Percentiles rank a stretch among this genome's conserved stretches.
These are phyloP conservation scores for Ustilago nuda DNA, from an alignment of 1,284 basidiomycete genomes.

Conservation along the genomic window DNA sequence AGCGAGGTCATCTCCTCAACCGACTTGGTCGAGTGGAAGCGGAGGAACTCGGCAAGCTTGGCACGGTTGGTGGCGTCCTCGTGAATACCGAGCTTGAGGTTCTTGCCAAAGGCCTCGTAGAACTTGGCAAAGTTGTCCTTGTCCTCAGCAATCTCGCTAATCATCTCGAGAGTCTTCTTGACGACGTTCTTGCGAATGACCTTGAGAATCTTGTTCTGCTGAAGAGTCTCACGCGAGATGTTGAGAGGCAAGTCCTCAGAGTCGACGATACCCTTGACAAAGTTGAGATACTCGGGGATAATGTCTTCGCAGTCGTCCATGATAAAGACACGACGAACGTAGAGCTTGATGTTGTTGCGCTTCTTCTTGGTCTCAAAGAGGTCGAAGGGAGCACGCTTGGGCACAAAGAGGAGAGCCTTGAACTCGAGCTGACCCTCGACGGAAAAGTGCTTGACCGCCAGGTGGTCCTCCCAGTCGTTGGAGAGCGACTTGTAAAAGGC, in stretches of 20 bases:
- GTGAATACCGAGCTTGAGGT: constrained; percentile 88
- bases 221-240: constrained; percentile 99
- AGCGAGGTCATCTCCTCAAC: constrained; percentile 91
- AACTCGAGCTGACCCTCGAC: constrained; percentile 99
- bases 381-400: constrained; percentile 91
- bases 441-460: constrained; percentile 99
- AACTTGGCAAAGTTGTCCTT: constrained; percentile 99
- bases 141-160: constrained; percentile 97
- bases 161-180: constrained; percentile 96
- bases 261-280: constrained; percentile 94
- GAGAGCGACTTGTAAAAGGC: constrained; percentile 99
- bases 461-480: constrained; percentile 99
- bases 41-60: constrained; percentile 99
- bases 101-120: constrained; percentile 80
- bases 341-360: constrained; percentile 99
- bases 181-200: constrained; percentile 89
- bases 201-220: constrained; percentile 99
- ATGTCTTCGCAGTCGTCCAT: constrained; percentile 99
- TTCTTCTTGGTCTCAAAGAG: constrained; percentile 99
- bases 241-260: constrained; percentile 99
- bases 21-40: constrained; percentile 98
- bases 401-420: constrained; percentile 93
- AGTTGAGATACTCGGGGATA: constrained; percentile 99
- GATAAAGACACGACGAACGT: constrained; percentile 99
- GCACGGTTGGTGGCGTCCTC: constrained; percentile 98